Evolutionary conservation across 148 eudicot genomes (phyloP).

Genomic region (Polygonum maritimum): DNA sequence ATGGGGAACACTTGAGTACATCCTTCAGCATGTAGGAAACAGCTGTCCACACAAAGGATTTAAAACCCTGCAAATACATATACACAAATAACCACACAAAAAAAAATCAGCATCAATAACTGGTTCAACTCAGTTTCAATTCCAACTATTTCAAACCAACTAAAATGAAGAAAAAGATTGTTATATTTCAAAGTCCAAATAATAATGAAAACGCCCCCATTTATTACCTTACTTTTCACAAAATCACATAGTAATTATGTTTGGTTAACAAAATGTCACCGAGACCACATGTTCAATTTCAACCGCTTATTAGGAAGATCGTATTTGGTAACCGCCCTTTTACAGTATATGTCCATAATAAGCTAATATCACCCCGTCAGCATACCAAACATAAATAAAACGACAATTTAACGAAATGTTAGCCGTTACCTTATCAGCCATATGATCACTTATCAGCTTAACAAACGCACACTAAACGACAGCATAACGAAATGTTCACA

Average conservation of each 20-base stretch:
- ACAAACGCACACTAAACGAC: not conserved
- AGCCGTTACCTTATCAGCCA: not conserved
- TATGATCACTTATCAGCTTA: not conserved
- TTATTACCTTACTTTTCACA: not conserved
- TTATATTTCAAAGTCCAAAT: not conserved
- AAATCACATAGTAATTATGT: not conserved
- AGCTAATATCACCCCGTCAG: not conserved
- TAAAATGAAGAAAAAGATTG: not conserved
- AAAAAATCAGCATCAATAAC: not conserved
- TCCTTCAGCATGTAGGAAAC: conserved; percentile 93
- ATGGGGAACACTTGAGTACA: conserved; percentile 64
- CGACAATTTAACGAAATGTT: not conserved
- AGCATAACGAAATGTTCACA: not conserved
- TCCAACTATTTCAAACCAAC: not conserved
- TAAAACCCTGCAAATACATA: conserved; percentile 60
- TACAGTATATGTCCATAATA: not conserved
- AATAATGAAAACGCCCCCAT: not conserved
- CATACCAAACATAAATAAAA: no score
- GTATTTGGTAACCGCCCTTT: not conserved
- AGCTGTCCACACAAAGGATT: conserved; percentile 96
- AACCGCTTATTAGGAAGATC: not conserved
- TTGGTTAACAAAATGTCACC: not conserved
- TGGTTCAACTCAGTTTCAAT: not conserved
- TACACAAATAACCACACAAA: not conserved
- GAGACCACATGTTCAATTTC: not conserved